These are phyloP conservation scores for Symbiodinium natans DNA, from an alignment of 73 alveolate species.

Conservation along the genomic window DNA sequence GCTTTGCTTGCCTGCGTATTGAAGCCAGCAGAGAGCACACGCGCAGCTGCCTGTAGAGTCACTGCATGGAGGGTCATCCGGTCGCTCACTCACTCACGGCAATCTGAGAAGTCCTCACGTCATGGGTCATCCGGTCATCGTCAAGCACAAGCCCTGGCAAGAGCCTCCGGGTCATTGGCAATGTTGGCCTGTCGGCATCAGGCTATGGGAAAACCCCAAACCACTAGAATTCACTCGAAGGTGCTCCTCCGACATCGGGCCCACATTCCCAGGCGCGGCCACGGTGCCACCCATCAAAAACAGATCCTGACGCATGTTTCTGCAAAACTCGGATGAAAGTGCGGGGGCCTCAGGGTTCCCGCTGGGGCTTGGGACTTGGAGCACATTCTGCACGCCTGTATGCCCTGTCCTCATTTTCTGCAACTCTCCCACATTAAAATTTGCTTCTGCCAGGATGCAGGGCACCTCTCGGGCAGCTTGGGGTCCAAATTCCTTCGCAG, in stretches of 20 bases:
- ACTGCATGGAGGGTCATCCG: no score
- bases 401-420: no score
- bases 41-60: conserved; percentile 38
- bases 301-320: conserved; percentile 21
- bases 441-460: conserved; percentile 25
- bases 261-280: conserved; percentile 54
- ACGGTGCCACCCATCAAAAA: conserved; percentile 80
- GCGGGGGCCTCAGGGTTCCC: background rate
- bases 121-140: no score
- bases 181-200: conserved; percentile 37
- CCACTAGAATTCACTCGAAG: no score
- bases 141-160: no score
- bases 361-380: background rate
- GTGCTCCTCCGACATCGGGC: conserved; percentile 33
- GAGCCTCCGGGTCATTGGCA: conserved; percentile 83
- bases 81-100: no score
- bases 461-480: conserved; percentile 41
- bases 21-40: conserved; percentile 73
- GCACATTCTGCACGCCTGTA: no score
- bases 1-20: conserved; percentile 20
- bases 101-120: no score
- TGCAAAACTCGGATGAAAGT: background rate
- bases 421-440: no score
- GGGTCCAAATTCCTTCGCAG: conserved; percentile 43
- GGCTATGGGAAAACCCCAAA: background rate